Base-by-base conservation (phyloP, 805 yeast genomes). In the Saccharomycopsis malanga region DNA sequence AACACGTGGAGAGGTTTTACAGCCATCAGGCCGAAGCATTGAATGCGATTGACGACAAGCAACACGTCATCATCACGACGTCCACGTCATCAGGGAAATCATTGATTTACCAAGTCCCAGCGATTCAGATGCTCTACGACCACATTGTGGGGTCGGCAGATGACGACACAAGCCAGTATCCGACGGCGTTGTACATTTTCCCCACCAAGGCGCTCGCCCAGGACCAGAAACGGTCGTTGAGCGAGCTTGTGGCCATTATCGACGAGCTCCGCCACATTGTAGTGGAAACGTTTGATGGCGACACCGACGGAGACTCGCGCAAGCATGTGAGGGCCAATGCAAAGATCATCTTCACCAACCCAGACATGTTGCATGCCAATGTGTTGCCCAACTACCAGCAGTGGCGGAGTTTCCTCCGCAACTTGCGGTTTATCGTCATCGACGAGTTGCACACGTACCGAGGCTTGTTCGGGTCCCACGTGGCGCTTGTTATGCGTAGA, bases 181-280 rank as follows among this genome's bases (percentile, higher is more conserved):
- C 74, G 3, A 85, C 95, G 0, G 84, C 96, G 7, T 70, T 94
- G 69, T 88, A 84, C 57, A 80, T 93, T 10, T 93, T 93, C 57
- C 99, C 99, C 2, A 93, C 99, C 0, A 93, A 93, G 59, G 98
- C 99, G 0, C 69, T 93, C 44, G 98, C 99, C 0, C 98, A 93
- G 59, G 98, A 93, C 68, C 99, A 93, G 63, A 82, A 82, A 57
- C 69, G 95, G 53, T 79, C 94, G n/a, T 66, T 93, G 46, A 71
- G 72, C 42, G 79, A 74, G 20, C 64, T 84, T 9, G 64, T 83
- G 38, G 63, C 70, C 4, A 65, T 65, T 32, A 71, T 85, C 42
- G 77, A 79, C 0, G 63, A 64, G 10, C 54, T 70, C 2, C 57
- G 62, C 2, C 67, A 68, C 15, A 66, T 81, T 1, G 61, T 73